These are phyloP conservation scores for Alnus glutinosa DNA, from an alignment of 306 rosid genomes.

Conservation along the genomic window DNA sequence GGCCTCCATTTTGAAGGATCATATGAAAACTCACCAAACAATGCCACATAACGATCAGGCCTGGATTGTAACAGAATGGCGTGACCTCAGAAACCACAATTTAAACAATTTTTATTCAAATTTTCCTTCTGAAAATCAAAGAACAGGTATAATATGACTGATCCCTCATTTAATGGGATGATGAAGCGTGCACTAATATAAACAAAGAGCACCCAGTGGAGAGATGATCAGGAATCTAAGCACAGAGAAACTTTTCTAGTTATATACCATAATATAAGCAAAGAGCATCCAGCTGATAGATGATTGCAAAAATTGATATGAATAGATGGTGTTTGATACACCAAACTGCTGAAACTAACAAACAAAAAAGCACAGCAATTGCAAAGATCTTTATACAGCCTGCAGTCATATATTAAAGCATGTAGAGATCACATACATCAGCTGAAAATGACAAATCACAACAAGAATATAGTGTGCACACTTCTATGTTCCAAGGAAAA, in stretches of 20 bases:
- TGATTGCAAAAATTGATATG: background rate
- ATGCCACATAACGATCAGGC: conserved; percentile 88
- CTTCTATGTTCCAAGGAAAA: conserved; percentile 2
- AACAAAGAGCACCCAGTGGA: background rate
- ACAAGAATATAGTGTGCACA: background rate
- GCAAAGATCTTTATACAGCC: background rate
- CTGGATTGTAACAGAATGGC: conserved; percentile 40
- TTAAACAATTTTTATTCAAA: conserved; percentile 12
- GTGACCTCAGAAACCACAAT: conserved; percentile 16
- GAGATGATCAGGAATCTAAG: background rate
- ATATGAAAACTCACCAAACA: conserved; percentile 66
- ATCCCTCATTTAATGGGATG: background rate
- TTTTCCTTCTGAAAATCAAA: conserved; percentile 13
- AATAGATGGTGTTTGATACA: background rate
- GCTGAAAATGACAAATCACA: background rate
- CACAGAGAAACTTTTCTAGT: background rate
- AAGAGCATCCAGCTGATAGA: background rate
- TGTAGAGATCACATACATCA: background rate
- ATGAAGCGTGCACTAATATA: background rate
- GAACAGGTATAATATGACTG: conserved; percentile 10
- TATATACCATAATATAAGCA: no score
- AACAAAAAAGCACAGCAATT: background rate
- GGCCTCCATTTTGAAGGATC: conserved; percentile 87
- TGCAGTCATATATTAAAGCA: background rate
- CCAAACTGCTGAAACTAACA: background rate